Base-by-base conservation (phyloP, 2,329 filamentous ascomycete species). In the Aspergillus carbonarius region DNA sequence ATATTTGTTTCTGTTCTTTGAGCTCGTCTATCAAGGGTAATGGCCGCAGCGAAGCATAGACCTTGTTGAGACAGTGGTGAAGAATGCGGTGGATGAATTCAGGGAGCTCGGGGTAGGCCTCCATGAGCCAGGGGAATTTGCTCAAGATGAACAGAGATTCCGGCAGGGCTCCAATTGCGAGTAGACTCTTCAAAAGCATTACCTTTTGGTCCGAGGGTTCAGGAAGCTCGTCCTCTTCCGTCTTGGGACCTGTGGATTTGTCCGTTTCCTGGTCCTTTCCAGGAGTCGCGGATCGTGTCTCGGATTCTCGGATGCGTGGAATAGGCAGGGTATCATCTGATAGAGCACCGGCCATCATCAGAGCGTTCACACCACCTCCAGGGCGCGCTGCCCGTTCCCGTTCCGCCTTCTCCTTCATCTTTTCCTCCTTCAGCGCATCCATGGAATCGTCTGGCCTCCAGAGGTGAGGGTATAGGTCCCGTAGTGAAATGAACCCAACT, bases 111-210 rank as follows among this genome's bases (percentile, higher is more conserved):
- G 91, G 88, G 64, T 91, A 93, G 4, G 88, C 85, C 59, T 97
- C 92, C 10, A 92, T 84, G 49, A 99, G 83, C 93, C 95, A 99
- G 13, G 92, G 91, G 68, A 96, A 96, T 55, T 90, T 88, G 34
- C 93, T 93, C 7, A 97, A 84, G 56, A 99, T 91, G 73, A 93
- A 98, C 1, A 99, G 81, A 1, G 95, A 88, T 76, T 99, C 95
- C 0, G 95, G 95, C 34, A 99, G 82, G 27, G 95, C 93, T 40
- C 96, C 95, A 58, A 97, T 95, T 4, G 90, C 90, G 2, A 99
- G 83, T 15, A 99, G 82, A 66, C 92, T 92, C 63, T 89, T 91
- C 20, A 99, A 82, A 0, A 99, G 81, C 46, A 88, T 81, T 0
- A 93, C 87, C 75, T 99, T 99, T 70, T 98, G 93, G 66, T 98